These are phyloP conservation scores for Saccharomyces pastorianus DNA, from an alignment of 1,139 yeast species.

Conservation along the genomic window DNA sequence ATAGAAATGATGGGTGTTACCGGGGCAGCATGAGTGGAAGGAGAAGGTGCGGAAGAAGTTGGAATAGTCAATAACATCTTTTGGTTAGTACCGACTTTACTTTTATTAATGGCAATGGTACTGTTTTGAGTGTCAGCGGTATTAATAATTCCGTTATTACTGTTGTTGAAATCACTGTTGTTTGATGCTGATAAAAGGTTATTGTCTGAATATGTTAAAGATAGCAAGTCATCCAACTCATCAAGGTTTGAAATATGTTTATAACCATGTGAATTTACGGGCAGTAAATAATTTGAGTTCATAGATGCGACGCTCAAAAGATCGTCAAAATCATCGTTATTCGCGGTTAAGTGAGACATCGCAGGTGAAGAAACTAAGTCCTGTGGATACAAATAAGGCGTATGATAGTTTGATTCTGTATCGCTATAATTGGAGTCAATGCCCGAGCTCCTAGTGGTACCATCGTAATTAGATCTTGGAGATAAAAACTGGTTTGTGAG, in stretches of 20 bases:
- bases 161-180: not conserved
- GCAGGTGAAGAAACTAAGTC: slow-evolving; percentile 18
- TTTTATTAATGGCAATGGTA: not conserved
- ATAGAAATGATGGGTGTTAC: slow-evolving; percentile 23
- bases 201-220: slow-evolving; percentile 1
- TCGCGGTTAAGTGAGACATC: slow-evolving; percentile 17
- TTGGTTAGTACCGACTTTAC: not conserved
- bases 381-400: slow-evolving; percentile 10
- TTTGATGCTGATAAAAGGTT: not conserved
- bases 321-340: slow-evolving; percentile 26
- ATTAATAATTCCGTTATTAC: not conserved
- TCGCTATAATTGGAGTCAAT: slow-evolving; percentile 1
- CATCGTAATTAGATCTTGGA: slow-evolving; percentile 1
- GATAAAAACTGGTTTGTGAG: slow-evolving; percentile 4
- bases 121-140: not conserved
- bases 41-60: slow-evolving; percentile 2
- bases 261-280: slow-evolving; percentile 21
- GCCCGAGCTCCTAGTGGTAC: not conserved
- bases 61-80: not conserved
- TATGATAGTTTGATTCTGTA: slow-evolving; percentile 2
- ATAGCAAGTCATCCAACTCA: slow-evolving; percentile 16
- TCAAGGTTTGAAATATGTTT: slow-evolving; percentile 18
- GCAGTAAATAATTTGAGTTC: slow-evolving; percentile 16
- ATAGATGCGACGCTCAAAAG: slow-evolving; percentile 26
- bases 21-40: slow-evolving; percentile 5